phyloP scores from a whole-genome alignment of 352 stramenopile species.

The Phytopythium montanum region DNA sequence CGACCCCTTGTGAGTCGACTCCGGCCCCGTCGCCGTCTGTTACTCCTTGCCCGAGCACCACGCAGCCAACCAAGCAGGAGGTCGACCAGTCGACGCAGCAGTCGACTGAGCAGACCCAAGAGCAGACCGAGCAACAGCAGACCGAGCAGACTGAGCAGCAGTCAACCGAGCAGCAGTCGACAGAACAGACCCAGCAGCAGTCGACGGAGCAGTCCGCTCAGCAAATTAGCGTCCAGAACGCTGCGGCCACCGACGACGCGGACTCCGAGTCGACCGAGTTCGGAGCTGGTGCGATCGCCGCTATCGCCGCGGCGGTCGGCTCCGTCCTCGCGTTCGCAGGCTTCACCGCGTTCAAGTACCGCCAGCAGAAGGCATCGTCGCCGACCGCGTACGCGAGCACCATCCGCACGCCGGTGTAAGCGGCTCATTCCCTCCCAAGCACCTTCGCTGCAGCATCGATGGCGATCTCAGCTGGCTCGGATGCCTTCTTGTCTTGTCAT shows the following conservation, averaged over 20 bases:
- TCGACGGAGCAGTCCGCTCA: constrained; percentile 10
- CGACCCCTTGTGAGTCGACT: not conserved
- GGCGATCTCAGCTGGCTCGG: not conserved
- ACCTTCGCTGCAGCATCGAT: not conserved
- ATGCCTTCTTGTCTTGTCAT: not conserved
- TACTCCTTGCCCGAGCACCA: not conserved
- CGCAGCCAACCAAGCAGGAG: not conserved
- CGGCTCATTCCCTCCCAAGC: not conserved
- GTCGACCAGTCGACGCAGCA: not conserved
- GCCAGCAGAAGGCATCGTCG: not conserved
- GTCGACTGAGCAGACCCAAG: constrained; percentile 1
- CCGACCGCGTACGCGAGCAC: not conserved
- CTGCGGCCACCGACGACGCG: constrained; percentile 1
- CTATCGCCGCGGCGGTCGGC: constrained; percentile 17
- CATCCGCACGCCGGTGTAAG: not conserved
- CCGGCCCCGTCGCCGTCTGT: not conserved
- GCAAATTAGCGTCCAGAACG: constrained; percentile 11
- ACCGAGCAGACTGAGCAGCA: constrained; percentile 13
- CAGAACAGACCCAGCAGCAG: not conserved
- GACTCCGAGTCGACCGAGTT: not conserved
- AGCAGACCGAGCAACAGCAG: not conserved
- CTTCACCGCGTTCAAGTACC: constrained; percentile 18
- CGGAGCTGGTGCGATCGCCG: constrained; percentile 11
- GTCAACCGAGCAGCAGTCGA: constrained; percentile 8
- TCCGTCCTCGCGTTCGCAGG: constrained; percentile 16